Conservation (phyloP, 768 basidiomycete species). For the Melanogaster broomeanus region DNA sequence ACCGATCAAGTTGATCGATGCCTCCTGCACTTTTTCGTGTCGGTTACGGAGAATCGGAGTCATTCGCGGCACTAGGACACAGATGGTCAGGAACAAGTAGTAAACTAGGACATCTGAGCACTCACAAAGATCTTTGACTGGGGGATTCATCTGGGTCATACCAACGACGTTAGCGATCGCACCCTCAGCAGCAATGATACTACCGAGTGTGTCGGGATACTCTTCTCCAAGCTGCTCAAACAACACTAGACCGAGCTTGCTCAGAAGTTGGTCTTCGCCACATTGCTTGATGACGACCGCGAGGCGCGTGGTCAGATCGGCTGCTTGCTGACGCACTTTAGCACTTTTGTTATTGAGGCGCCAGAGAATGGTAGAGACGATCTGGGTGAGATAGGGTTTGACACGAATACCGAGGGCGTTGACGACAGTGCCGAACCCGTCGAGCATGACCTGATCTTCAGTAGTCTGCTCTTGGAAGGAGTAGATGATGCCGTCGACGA, state of each 20-base stretch:
- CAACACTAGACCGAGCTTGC: conserved; percentile 93
- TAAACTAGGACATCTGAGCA: conserved; percentile 19
- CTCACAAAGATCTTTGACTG: conserved; percentile 97
- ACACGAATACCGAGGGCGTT: conserved; percentile 95
- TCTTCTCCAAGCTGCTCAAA: conserved; percentile 99
- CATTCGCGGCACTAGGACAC: conserved; percentile 89
- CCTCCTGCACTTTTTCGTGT: conserved; percentile 99
- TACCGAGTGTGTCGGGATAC: conserved; percentile 98
- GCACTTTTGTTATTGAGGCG: conserved; percentile 99
- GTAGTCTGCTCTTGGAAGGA: conserved; percentile 99
- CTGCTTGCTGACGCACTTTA: conserved; percentile 98
- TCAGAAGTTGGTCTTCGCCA: conserved; percentile 93
- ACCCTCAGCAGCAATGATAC: conserved; percentile 98
- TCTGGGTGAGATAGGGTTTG: conserved; percentile 98
- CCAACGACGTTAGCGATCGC: conserved; percentile 99
- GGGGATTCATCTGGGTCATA: conserved; percentile 99
- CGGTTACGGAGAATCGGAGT: conserved; percentile 99
- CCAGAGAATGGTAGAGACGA: conserved; percentile 98
- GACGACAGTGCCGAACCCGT: conserved; percentile 97
- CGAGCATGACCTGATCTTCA: conserved; percentile 98
- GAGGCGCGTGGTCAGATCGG: conserved; percentile 94
- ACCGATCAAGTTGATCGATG: conserved; percentile 98
- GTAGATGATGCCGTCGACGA: conserved; percentile 98
- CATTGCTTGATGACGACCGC: conserved; percentile 99
- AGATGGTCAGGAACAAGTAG: conserved; percentile 4